A percentile compares a stretch with the other conserved stretches of the same genome.
Conservation (phyloP, 345 rosid genomes). For the Camelina hispida region DNA sequence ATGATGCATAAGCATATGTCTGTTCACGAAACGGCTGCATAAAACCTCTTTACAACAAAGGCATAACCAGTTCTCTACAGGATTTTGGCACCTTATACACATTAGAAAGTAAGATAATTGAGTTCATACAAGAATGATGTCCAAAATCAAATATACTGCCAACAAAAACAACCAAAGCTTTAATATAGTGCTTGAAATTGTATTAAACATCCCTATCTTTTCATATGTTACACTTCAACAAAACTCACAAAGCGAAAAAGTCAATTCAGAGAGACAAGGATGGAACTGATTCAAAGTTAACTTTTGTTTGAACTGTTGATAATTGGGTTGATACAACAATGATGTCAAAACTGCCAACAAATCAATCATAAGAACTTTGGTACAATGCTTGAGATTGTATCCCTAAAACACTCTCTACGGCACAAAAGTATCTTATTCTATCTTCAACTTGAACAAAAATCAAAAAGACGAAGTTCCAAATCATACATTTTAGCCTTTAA, state of each 20-base stretch:
- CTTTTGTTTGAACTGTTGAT: neutral
- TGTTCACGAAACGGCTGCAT: constrained; percentile 90
- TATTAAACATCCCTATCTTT: neutral
- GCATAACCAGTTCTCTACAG: constrained; percentile 87
- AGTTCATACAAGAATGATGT: neutral
- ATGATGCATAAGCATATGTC: constrained; percentile 84
- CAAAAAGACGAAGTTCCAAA: neutral
- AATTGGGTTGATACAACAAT: neutral
- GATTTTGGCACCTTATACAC: constrained; percentile 70
- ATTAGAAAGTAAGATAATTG: neutral
- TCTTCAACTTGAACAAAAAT: neutral
- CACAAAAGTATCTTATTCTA: neutral
- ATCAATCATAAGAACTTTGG: neutral
- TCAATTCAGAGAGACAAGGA: neutral
- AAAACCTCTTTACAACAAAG: constrained; percentile 81
- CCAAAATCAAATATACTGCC: constrained; percentile 3
- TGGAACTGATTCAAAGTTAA: neutral
- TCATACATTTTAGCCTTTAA: neutral
- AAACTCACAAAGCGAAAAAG: neutral
- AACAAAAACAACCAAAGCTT: neutral
- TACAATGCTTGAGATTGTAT: neutral
- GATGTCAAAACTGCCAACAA: neutral
- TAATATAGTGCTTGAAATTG: neutral
- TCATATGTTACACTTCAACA: neutral
- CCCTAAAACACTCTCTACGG: neutral